phyloP scores from a whole-genome alignment of 2,329 filamentous ascomycete genomes.

The Xylariaceae sp. region DNA sequence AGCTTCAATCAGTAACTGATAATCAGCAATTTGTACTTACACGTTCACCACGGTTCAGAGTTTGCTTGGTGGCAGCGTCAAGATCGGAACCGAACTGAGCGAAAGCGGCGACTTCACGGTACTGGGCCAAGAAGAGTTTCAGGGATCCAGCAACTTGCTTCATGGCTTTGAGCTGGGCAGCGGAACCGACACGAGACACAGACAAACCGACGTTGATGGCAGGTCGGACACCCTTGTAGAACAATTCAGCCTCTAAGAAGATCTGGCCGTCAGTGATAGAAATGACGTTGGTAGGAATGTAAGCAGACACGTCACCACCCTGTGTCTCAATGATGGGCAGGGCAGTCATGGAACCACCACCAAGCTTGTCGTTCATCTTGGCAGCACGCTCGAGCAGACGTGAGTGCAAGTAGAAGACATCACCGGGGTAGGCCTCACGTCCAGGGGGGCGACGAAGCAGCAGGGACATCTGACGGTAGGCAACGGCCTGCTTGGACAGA shows the following conservation, averaged over 20 bases:
- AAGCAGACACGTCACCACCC: constrained; percentile 99
- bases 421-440: constrained; percentile 99
- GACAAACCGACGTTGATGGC: constrained; percentile 99
- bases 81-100: constrained; percentile 99
- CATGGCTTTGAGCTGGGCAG: constrained; percentile 99
- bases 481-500: constrained; percentile 96
- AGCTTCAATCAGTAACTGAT: constrained; percentile 18
- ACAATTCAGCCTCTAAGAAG: constrained; percentile 98
- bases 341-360: constrained; percentile 95
- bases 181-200: constrained; percentile 99
- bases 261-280: constrained; percentile 99
- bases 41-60: constrained; percentile 96
- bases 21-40: constrained; percentile 58
- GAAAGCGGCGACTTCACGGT: constrained; percentile 99
- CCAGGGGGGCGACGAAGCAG: constrained; percentile 96
- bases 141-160: constrained; percentile 99
- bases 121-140: constrained; percentile 99
- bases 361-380: constrained; percentile 97
- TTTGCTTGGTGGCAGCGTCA: constrained; percentile 99
- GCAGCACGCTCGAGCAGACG: constrained; percentile 98
- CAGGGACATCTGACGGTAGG: constrained; percentile 98
- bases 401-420: constrained; percentile 99
- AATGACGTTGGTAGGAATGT: constrained; percentile 99
- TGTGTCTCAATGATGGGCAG: constrained; percentile 99
- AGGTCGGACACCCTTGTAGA: constrained; percentile 99